Evolutionary conservation across 2,329 filamentous ascomycete species (phyloP).

Genomic region (Cladophialophora bantiana): DNA sequence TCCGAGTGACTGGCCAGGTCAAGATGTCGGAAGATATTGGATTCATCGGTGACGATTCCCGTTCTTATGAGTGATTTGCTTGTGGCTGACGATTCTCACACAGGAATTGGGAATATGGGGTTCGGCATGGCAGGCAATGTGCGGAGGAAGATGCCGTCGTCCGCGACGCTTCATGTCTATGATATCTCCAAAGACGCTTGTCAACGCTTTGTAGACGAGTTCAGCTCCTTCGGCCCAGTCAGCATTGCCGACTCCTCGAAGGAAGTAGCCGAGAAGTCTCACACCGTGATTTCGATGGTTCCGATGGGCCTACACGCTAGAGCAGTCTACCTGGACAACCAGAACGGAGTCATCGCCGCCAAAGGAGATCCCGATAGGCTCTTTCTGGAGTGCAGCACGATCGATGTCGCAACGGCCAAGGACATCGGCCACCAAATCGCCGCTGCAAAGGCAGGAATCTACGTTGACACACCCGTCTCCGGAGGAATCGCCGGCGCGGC

Average conservation of each 20-base stretch:
- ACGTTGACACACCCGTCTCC: constrained; percentile 28
- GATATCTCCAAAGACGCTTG: constrained; percentile 53
- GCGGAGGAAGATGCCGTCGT: constrained; percentile 53
- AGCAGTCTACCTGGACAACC: constrained; percentile 22
- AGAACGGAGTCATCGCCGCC: constrained; percentile 25
- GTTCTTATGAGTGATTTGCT: too few species aligned
- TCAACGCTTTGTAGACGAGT: constrained; percentile 13
- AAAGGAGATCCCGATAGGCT: constrained; percentile 8
- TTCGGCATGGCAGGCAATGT: constrained; percentile 60
- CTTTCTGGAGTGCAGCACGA: constrained; percentile 29
- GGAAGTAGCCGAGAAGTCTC: constrained; percentile 18
- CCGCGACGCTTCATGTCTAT: constrained; percentile 55
- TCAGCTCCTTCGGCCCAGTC: constrained; percentile 16
- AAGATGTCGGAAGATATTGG: too few species aligned
- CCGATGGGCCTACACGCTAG: constrained; percentile 17
- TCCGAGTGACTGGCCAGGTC: too few species aligned
- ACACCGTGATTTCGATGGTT: constrained; percentile 23
- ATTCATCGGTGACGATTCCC: too few species aligned
- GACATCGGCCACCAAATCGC: constrained; percentile 21
- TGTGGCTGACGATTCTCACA: too few species aligned
- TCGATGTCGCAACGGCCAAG: constrained; percentile 16
- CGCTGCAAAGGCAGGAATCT: constrained; percentile 10
- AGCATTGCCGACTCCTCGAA: constrained; percentile 17
- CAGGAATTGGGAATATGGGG: constrained; percentile 62
- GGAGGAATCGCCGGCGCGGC: too few species aligned